Base-by-base conservation (phyloP, 106 monocot species). In the Ottelia alismoides region DNA sequence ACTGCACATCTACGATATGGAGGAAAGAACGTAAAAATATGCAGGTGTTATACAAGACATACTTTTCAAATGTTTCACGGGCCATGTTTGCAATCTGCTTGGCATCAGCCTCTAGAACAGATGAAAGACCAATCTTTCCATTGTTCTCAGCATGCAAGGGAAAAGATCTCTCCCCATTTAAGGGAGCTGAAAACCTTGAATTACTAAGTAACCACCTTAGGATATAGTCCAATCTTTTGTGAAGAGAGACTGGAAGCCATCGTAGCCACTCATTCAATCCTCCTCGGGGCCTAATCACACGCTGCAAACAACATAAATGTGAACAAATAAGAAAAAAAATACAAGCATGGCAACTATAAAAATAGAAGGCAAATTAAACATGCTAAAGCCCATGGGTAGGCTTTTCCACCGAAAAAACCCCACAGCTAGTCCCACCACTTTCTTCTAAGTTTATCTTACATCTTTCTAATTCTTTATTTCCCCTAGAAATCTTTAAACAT, bases 51-150 rank as follows among this genome's bases (percentile, higher is more conserved):
- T 23, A 24, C 20, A n/a, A 28, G 53, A 14, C 76, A 73, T 85
- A 99, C 98, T 99, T 99, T 52, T 90, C 90, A 66, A 90, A 99
- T 56, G 79, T 90, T 25, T 90, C 80, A 30, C 56, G 69, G 44
- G 98, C 98, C 60, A 76, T 62, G 14, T 66, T 32, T 31, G 83
- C 90, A 44, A 99, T 99, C 59, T 80, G 66, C 53, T 51, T 83
- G 45, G 82, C 66, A 70, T 90, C 98, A 45, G 98, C 82, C 69
- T 98, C 96, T 69, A 99, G 65, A 57, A 99, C 61, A 12, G 82
- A 77, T 27, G 83, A 74, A 51, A 99, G 72, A 17, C 98, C 98
- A 64, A 68, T 58, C 47, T 22, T 65, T 60, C 62, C 72, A 53
- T 72, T 77, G 57, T 82, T 83, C 27, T 74, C 72, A 60, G 69